phyloP scores from a whole-genome alignment of 2,329 filamentous ascomycete genomes.

The Leptographium galeiforme region DNA sequence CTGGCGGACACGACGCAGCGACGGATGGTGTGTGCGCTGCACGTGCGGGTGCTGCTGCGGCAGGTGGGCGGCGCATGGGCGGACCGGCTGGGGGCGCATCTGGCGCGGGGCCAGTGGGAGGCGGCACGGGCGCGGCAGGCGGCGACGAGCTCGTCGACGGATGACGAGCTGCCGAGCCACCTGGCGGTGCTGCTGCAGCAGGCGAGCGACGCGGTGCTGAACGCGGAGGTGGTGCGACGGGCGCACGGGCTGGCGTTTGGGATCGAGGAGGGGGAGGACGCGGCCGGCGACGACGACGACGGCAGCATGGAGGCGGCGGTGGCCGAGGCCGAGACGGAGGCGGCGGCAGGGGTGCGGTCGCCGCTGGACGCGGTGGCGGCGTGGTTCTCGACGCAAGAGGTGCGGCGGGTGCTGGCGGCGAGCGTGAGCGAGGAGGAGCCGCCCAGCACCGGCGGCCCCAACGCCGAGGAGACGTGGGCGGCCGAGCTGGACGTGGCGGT shows the following conservation, averaged over 20 bases:
- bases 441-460: no score
- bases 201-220: constrained; percentile 71
- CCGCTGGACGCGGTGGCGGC: constrained; percentile 82
- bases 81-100: constrained; percentile 56
- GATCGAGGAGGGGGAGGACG: constrained; percentile 51
- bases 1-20: constrained; percentile 70
- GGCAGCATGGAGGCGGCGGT: constrained; percentile 60
- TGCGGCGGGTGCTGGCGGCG: constrained; percentile 55
- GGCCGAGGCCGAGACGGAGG: no score
- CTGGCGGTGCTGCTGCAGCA: constrained; percentile 62
- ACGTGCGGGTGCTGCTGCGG: constrained; percentile 83
- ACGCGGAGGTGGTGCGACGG: constrained; percentile 63
- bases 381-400: constrained; percentile 69
- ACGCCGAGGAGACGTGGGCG: constrained; percentile 20
- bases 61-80: constrained; percentile 49
- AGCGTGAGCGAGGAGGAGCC: constrained; percentile 40
- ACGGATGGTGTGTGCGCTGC: constrained; percentile 83
- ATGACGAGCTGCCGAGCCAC: constrained; percentile 62
- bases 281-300: constrained; percentile 35
- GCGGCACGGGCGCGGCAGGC: constrained; percentile 51
- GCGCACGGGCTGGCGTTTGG: constrained; percentile 86
- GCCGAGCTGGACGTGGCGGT: constrained; percentile 51
- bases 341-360: constrained; percentile 65
- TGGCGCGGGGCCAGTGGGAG: constrained; percentile 70
- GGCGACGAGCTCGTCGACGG: constrained; percentile 21